phyloP scores from a whole-genome alignment of 1,284 basidiomycete genomes.

The Hymenochaete sp. region DNA sequence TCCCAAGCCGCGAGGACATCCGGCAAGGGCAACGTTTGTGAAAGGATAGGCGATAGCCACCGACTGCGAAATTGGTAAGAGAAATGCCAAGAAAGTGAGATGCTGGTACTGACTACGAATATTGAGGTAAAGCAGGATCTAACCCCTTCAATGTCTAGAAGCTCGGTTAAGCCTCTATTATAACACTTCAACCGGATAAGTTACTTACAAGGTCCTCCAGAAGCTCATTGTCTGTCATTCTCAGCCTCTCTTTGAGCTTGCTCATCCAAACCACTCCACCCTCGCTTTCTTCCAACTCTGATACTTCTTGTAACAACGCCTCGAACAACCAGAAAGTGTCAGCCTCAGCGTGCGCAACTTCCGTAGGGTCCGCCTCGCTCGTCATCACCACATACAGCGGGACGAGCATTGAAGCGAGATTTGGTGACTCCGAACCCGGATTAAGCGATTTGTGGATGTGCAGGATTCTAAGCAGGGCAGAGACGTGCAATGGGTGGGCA shows the following conservation, averaged over 20 bases:
- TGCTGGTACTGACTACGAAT: constrained; percentile 57
- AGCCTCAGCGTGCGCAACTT: constrained; percentile 61
- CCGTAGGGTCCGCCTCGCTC: constrained; percentile 52
- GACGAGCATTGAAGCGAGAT: constrained; percentile 58
- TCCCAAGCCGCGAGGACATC: constrained; percentile 62
- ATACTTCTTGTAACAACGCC: constrained; percentile 60
- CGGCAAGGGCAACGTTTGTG: constrained; percentile 58
- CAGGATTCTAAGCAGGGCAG: constrained; percentile 60
- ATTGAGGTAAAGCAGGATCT: constrained; percentile 66
- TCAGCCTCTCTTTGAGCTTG: constrained; percentile 51
- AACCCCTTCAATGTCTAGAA: constrained; percentile 50
- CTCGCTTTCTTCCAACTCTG: constrained; percentile 61
- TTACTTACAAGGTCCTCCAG: constrained; percentile 49
- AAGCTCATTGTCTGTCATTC: constrained; percentile 58
- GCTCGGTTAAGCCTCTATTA: constrained; percentile 8
- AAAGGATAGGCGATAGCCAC: constrained; percentile 66
- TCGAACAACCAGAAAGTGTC: constrained; percentile 78
- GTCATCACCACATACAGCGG: constrained; percentile 57
- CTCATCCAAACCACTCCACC: constrained; percentile 53
- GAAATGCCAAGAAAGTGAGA: constrained; percentile 5
- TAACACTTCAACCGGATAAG: background rate
- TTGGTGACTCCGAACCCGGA: constrained; percentile 58
- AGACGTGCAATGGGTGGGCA: constrained; percentile 51
- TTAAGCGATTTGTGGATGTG: constrained; percentile 66
- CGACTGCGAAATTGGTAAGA: constrained; percentile 36